Evolutionary conservation across 371 early-diverging fungal genomes (phyloP).

Genomic region (Circinella umbellata): DNA sequence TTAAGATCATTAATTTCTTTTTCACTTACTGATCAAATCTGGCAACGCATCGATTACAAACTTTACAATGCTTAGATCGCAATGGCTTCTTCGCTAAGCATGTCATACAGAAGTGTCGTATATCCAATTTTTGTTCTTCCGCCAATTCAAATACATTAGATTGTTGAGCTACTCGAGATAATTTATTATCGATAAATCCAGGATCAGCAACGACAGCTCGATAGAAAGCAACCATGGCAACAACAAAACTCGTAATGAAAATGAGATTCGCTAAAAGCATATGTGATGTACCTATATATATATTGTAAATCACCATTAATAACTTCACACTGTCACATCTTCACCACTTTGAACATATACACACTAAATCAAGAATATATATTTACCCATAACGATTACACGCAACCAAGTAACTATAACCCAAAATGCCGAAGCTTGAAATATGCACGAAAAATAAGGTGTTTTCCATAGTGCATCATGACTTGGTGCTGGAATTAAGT

Average conservation of each 20-base stretch:
- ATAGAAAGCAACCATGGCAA: slow-evolving; percentile 76
- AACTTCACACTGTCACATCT: too few relatives aligned
- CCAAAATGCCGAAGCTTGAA: slow-evolving; percentile 81
- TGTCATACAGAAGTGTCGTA: slow-evolving; percentile 82
- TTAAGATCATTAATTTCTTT: neutral
- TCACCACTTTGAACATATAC: too few relatives aligned
- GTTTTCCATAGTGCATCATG: slow-evolving; percentile 69
- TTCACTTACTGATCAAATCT: slow-evolving; percentile 92
- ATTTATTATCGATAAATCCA: slow-evolving; percentile 72
- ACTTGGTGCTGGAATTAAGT: slow-evolving; percentile 60
- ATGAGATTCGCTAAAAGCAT: slow-evolving; percentile 64
- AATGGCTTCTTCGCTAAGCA: slow-evolving; percentile 87
- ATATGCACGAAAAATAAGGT: slow-evolving; percentile 86
- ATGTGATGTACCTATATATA: slow-evolving; percentile 62
- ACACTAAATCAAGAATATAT: too few relatives aligned
- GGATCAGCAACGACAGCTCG: slow-evolving; percentile 79
- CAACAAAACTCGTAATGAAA: slow-evolving; percentile 60
- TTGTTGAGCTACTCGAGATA: slow-evolving; percentile 48
- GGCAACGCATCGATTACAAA: slow-evolving; percentile 97
- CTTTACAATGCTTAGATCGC: slow-evolving; percentile 97
- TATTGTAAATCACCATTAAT: neutral
- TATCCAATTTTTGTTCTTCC: slow-evolving; percentile 71
- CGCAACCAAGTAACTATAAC: slow-evolving; percentile 67
- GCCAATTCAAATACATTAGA: slow-evolving; percentile 69
- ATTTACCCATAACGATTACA: slow-evolving; percentile 37